Conservation (phyloP, 441 rosid genomes). For the Populus hybrid region DNA sequence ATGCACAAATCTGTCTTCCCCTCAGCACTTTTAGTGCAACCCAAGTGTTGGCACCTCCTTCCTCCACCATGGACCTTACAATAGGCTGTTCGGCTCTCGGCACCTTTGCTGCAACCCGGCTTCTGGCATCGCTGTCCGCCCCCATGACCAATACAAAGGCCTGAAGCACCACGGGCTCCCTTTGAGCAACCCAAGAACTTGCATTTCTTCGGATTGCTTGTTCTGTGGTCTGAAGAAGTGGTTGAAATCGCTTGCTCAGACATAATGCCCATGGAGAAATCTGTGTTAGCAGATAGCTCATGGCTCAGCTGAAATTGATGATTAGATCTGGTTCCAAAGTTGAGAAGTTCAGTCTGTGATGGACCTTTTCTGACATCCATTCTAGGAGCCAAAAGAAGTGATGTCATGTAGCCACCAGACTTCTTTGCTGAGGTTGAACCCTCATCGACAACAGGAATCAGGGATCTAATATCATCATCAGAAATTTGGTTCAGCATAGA, state of each 20-base stretch:
- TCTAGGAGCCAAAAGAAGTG: slow-evolving; percentile 74
- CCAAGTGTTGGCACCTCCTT: slow-evolving; percentile 83
- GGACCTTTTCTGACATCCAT: slow-evolving; percentile 30
- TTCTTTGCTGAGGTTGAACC: slow-evolving; percentile 92
- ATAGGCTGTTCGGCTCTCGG: slow-evolving; percentile 85
- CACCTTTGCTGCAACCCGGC: slow-evolving; percentile 79
- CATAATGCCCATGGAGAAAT: slow-evolving; percentile 45
- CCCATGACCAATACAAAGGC: slow-evolving; percentile 91
- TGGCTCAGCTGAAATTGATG: slow-evolving; percentile 40
- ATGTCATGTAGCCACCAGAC: slow-evolving; percentile 87
- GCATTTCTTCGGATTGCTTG: slow-evolving; percentile 61
- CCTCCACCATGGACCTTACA: slow-evolving; percentile 97
- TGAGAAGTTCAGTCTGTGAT: slow-evolving; percentile 28
- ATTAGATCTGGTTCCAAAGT: slow-evolving; percentile 38
- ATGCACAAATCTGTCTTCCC: slow-evolving; percentile 86
- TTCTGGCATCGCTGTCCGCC: slow-evolving; percentile 95
- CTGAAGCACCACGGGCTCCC: slow-evolving; percentile 93
- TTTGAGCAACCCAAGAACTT: slow-evolving; percentile 69
- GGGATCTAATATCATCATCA: slow-evolving; percentile 22
- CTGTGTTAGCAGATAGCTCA: slow-evolving; percentile 52
- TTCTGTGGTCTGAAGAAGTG: slow-evolving; percentile 53
- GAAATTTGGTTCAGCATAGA: slow-evolving; percentile 27
- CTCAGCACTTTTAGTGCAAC: slow-evolving; percentile 94
- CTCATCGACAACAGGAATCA: slow-evolving; percentile 70
- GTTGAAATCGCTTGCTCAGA: slow-evolving; percentile 54